Percentiles rank a stretch among this genome's conserved stretches.
These are phyloP conservation scores for Lasiodiplodia sp. DNA, from an alignment of 2,329 filamentous ascomycete species.

Conservation along the genomic window DNA sequence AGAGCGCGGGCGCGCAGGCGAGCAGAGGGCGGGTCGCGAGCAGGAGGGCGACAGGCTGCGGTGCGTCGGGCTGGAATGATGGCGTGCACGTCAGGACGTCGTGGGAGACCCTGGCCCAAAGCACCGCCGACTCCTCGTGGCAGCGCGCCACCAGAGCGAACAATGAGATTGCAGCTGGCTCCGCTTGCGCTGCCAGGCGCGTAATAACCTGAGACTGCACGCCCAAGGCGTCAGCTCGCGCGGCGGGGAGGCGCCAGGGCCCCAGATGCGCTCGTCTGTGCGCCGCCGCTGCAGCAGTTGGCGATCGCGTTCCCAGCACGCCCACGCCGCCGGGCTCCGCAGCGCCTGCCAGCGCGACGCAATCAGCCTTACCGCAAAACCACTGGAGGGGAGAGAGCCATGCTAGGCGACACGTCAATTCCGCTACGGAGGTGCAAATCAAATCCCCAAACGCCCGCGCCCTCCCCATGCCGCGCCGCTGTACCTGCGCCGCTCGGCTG, in stretches of 20 bases:
- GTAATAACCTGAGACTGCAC: conserved; percentile 25
- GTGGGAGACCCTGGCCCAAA: conserved; percentile 26
- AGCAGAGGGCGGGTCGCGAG: conserved; percentile 10
- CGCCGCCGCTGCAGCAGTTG: conserved; percentile 18
- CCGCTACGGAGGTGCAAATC: conserved; percentile 17
- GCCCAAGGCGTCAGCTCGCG: conserved; percentile 25
- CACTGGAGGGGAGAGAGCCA: conserved; percentile 1
- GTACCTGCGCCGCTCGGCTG: conserved; percentile 23
- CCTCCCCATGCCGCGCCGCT: background rate
- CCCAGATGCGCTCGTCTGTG: conserved; percentile 27
- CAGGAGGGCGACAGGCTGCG: background rate
- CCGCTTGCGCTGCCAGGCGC: conserved; percentile 21
- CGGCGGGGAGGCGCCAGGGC: conserved; percentile 26
- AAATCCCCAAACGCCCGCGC: conserved; percentile 2
- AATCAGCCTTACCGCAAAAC: conserved; percentile 21
- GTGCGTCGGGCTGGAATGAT: conserved; percentile 26
- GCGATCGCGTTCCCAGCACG: conserved; percentile 5
- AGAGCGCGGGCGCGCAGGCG: conserved; percentile 14
- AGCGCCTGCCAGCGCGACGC: background rate
- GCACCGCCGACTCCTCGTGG: conserved; percentile 15
- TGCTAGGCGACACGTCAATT: conserved; percentile 11
- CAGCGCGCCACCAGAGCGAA: conserved; percentile 23
- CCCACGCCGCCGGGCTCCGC: conserved; percentile 20
- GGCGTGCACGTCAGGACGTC: conserved; percentile 23
- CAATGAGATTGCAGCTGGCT: conserved; percentile 22